Evolutionary conservation across 2,329 filamentous ascomycete species (phyloP).

Genomic region (Penicillium hordei): DNA sequence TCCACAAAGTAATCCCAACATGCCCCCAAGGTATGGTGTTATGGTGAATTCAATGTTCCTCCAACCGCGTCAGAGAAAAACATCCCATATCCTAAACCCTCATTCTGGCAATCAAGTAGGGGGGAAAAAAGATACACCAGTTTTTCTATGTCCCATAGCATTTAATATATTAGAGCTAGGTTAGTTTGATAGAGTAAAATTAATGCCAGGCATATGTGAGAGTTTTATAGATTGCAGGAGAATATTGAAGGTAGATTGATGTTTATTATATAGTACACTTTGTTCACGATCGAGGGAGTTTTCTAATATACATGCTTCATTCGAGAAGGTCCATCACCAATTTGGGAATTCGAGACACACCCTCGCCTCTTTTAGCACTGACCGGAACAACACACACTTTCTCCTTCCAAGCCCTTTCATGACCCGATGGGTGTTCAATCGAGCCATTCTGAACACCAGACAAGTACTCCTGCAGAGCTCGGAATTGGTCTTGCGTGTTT

Average conservation of each 20-base stretch:
- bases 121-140: accelerated
- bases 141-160: not conserved
- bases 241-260: not conserved
- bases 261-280: conserved; percentile 12
- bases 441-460: conserved; percentile 61
- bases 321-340: conserved; percentile 46
- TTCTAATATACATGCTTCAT: conserved; percentile 21
- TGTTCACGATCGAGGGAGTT: conserved; percentile 1
- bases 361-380: conserved; percentile 84
- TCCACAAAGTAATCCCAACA: not conserved
- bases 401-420: conserved; percentile 60
- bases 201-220: not conserved
- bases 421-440: conserved; percentile 73
- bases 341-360: conserved; percentile 60
- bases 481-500: conserved; percentile 75
- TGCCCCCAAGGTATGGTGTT: not conserved
- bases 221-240: not conserved
- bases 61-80: not conserved
- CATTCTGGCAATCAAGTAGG: not conserved
- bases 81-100: not conserved
- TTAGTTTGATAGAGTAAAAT: not conserved
- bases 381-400: conserved; percentile 71
- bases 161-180: not conserved
- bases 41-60: not conserved
- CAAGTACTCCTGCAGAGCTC: conserved; percentile 68